Evolutionary conservation across 139 green algal genomes (phyloP).

Genomic region (Chloropicon primus): DNA sequence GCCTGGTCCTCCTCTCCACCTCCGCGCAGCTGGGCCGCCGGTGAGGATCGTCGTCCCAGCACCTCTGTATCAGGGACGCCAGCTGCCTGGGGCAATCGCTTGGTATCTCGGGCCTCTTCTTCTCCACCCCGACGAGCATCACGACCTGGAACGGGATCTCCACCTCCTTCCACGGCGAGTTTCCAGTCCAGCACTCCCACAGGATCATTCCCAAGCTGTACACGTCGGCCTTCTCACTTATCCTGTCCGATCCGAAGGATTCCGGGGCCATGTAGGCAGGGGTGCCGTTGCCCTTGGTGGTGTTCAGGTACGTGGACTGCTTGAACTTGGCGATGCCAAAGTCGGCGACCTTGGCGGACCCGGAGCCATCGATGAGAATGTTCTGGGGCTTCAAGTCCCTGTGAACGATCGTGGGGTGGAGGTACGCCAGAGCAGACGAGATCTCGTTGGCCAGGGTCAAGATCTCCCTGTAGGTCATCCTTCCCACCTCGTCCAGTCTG

Average conservation of each 20-base stretch:
- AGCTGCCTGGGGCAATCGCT: conserved; percentile 25
- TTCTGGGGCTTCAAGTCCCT: conserved; percentile 66
- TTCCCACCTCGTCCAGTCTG: conserved; percentile 46
- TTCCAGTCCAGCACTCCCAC: conserved; percentile 25
- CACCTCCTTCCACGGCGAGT: conserved; percentile 12
- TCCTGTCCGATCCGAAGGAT: neutral
- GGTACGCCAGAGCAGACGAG: conserved; percentile 44
- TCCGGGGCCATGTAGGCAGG: conserved; percentile 3
- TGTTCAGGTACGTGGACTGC: neutral
- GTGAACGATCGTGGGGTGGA: conserved; percentile 68
- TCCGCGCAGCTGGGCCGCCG: conserved; percentile 34
- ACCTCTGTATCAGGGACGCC: conserved; percentile 34
- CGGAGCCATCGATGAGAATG: conserved; percentile 45
- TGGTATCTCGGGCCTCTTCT: conserved; percentile 2
- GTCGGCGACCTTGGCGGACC: conserved; percentile 20
- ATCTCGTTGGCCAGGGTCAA: conserved; percentile 45
- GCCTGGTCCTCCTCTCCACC: conserved; percentile 17
- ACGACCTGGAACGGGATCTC: neutral
- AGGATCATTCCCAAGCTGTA: conserved; percentile 45
- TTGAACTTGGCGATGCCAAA: conserved; percentile 3
- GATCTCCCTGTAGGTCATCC: conserved; percentile 51
- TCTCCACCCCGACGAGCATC: neutral
- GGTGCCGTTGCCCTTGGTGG: neutral
- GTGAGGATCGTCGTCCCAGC: conserved; percentile 46
- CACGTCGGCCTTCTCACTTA: conserved; percentile 23